Evolutionary conservation across 2,329 filamentous ascomycete species (phyloP), one percentile per base, ranked within the genome.

Genomic region (Stagonosporopsis chrysanthemi): DNA sequence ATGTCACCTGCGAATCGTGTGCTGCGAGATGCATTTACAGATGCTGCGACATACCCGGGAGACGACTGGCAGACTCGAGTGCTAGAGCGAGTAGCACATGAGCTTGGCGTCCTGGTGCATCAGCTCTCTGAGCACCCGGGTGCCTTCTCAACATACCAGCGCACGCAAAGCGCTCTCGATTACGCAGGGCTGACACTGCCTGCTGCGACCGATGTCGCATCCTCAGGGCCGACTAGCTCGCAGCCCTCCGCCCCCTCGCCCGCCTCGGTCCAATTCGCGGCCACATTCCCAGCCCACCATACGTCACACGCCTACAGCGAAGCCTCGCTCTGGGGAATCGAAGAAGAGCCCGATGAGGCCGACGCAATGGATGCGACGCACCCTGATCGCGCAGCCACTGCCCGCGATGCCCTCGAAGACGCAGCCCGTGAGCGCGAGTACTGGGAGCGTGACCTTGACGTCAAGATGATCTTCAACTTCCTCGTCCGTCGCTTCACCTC

Each of bases 401-500:
- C 59, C 24, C 67, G 64, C 39, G 64, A 42, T 9, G 52, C 63
- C 24, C 55, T 71, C 63, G 70, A 75, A 38, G 67, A 77, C 38
- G 41, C 78, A 15, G 74, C 77, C 8, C 76, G 76, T 8, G 85
- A 87, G 56, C 80, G 80, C 22, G 90, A 95, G 33, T 95, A 97
- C 71, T 99, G 95, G 95, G 93, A 98, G 77, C 88, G 89, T 58
- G 91, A 97, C 51, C 84, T 98, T 5, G 93, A 98, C 70, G 86
- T 97, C 63, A 90, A 90, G 72, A 90, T 97, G 74, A 90, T 98
- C 31, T 98, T 98, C 80, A 87, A 88, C 45, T 98, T 77, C 39
- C 66, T 77, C 9, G 66, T 75, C 19, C 70, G 69, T 40, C 74
- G 75, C 33, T 77, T 77, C 57, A 74, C 74, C 2, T 75, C 74